phyloP scores from a whole-genome alignment of 345 rosid genomes.

The Dovyalis caffra region DNA sequence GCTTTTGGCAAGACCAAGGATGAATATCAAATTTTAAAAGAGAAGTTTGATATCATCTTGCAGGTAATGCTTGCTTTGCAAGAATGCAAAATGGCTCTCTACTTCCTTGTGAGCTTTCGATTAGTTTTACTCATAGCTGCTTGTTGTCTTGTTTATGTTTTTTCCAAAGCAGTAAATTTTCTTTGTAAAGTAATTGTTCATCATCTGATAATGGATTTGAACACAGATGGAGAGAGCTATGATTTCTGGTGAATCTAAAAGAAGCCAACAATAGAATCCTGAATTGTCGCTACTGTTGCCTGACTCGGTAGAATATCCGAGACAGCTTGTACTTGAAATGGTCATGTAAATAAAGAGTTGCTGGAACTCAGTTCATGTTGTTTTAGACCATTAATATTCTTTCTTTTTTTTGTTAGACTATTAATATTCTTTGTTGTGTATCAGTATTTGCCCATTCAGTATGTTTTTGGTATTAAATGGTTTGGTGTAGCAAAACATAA shows the following conservation, averaged over 20 bases:
- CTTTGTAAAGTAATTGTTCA: background rate
- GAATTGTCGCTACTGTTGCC: background rate
- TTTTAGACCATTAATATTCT: background rate
- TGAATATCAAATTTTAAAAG: constrained; percentile 24
- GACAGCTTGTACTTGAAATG: background rate
- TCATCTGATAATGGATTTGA: background rate
- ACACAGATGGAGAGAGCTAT: constrained; percentile 19
- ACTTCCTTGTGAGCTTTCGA: background rate
- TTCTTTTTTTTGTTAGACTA: too few species aligned
- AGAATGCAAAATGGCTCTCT: too few species aligned
- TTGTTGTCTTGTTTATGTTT: background rate
- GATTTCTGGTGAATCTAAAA: background rate
- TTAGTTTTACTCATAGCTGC: background rate
- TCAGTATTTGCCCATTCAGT: background rate
- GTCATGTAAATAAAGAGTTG: background rate
- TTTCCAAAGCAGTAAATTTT: background rate
- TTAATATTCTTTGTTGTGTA: background rate
- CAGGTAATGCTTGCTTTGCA: constrained; percentile 13
- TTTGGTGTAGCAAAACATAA: background rate
- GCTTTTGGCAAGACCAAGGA: constrained; percentile 8
- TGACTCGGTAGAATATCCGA: background rate
- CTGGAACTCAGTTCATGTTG: background rate
- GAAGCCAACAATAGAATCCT: background rate
- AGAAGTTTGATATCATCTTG: constrained; percentile 13
- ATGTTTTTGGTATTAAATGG: too few species aligned